phyloP scores from a whole-genome alignment of 1,139 yeast genomes.

The Geotrichum klebahnii region DNA sequence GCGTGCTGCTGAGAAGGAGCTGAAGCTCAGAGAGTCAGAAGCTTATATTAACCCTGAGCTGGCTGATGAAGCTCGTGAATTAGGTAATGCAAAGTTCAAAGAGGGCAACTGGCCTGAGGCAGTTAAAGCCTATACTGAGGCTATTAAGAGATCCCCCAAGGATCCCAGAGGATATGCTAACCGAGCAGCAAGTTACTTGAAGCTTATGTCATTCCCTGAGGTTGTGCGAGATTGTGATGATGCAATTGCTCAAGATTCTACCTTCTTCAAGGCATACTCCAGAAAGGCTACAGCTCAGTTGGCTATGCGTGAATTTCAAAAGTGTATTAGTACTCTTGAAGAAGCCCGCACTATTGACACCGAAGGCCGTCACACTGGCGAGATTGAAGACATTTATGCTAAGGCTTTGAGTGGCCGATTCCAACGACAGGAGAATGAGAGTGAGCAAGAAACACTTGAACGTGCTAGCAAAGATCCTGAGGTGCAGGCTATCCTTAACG shows the following conservation, averaged over 20 bases:
- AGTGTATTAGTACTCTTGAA: constrained; percentile 76
- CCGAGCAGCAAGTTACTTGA: constrained; percentile 95
- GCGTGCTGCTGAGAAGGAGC: constrained; percentile 80
- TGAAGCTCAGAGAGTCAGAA: constrained; percentile 70
- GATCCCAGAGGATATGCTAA: constrained; percentile 97
- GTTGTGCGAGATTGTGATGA: constrained; percentile 87
- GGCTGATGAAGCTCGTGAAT: constrained; percentile 91
- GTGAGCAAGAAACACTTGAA: constrained; percentile 91
- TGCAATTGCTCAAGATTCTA: constrained; percentile 85
- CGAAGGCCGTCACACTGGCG: constrained; percentile 59
- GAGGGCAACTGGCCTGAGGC: constrained; percentile 97
- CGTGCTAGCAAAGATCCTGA: constrained; percentile 93
- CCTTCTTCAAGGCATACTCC: constrained; percentile 88
- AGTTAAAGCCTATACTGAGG: constrained; percentile 89
- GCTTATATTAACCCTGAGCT: constrained; percentile 82
- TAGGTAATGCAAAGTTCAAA: constrained; percentile 85
- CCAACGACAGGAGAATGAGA: constrained; percentile 78
- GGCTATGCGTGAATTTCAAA: constrained; percentile 81
- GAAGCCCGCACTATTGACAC: constrained; percentile 72
- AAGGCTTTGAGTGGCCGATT: constrained; percentile 80
- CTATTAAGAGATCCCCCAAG: constrained; percentile 91
- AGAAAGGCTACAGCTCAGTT: constrained; percentile 94
- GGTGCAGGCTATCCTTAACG: constrained; percentile 82
- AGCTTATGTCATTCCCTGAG: constrained; percentile 94
- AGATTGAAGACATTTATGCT: constrained; percentile 76